These are phyloP conservation scores for Elongisporangium undulatum DNA, from an alignment of 352 stramenopile species.

Conservation along the genomic window DNA sequence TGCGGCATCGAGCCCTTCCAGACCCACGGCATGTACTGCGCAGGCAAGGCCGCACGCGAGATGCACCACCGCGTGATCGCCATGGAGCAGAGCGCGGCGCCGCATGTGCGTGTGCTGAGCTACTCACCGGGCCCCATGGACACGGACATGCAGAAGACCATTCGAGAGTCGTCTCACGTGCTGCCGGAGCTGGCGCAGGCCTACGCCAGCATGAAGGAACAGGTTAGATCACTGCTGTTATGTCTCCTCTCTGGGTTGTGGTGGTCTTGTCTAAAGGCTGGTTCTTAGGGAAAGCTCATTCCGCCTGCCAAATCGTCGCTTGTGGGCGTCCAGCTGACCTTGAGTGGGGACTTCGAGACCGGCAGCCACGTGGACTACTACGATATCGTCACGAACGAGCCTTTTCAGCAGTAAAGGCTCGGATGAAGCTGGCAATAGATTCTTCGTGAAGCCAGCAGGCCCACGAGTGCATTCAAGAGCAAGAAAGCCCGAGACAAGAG, in stretches of 20 bases:
- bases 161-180: constrained; percentile 46
- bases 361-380: constrained; percentile 83
- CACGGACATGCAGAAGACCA: constrained; percentile 77
- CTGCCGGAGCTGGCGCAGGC: constrained; percentile 29
- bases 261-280: constrained; percentile 2
- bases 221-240: not conserved
- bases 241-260: not conserved
- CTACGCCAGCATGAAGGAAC: constrained; percentile 49
- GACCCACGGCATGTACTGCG: constrained; percentile 80
- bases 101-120: constrained; percentile 59
- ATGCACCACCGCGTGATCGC: constrained; percentile 82
- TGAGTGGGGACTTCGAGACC: constrained; percentile 45
- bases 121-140: constrained; percentile 88
- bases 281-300: constrained; percentile 40
- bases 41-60: constrained; percentile 80
- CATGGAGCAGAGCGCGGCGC: constrained; percentile 34
- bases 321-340: constrained; percentile 49
- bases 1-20: constrained; percentile 76
- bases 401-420: not conserved
- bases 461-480: too few species aligned
- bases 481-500: too few species aligned
- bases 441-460: not conserved
- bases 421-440: not conserved
- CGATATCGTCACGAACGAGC: constrained; percentile 20
- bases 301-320: constrained; percentile 42